Evolutionary conservation across 768 basidiomycete species (phyloP).

Genomic region (Amanita rubescens): DNA sequence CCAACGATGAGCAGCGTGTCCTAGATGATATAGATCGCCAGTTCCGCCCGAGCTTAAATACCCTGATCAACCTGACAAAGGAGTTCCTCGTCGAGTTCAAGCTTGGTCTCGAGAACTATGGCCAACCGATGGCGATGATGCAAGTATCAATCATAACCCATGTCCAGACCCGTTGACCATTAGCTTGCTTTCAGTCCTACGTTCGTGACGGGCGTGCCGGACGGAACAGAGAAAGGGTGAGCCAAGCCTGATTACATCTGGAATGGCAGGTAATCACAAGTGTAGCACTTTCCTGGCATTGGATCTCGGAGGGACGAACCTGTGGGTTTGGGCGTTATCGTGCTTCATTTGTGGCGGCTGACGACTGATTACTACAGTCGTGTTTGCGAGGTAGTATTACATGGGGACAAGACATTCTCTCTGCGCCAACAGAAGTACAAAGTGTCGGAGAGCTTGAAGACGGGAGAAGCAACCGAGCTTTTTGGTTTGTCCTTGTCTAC

Average conservation of each 20-base stretch:
- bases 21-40: constrained; percentile 64
- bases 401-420: constrained; percentile 83
- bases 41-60: constrained; percentile 58
- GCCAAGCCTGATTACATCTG: constrained; percentile 15
- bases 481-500: constrained; percentile 53
- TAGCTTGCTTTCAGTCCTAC: constrained; percentile 55
- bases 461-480: constrained; percentile 78
- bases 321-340: constrained; percentile 44
- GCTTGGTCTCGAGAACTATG: constrained; percentile 65
- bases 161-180: neutral
- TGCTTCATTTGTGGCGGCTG: no score
- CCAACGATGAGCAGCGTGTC: constrained; percentile 34
- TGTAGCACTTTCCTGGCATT: constrained; percentile 89
- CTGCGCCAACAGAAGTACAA: constrained; percentile 95
- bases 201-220: constrained; percentile 91
- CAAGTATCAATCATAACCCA: constrained; percentile 24
- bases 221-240: constrained; percentile 91
- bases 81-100: constrained; percentile 79
- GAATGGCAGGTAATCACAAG: constrained; percentile 4
- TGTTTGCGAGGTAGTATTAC: constrained; percentile 89
- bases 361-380: constrained; percentile 43
- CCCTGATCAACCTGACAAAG: constrained; percentile 61
- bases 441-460: constrained; percentile 89
- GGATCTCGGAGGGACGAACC: constrained; percentile 95
- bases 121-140: constrained; percentile 91